Evolutionary conservation across 495 filamentous ascomycete genomes (phyloP), one percentile per base, ranked within the genome.

Genomic region (Pseudevernia furfuracea): DNA sequence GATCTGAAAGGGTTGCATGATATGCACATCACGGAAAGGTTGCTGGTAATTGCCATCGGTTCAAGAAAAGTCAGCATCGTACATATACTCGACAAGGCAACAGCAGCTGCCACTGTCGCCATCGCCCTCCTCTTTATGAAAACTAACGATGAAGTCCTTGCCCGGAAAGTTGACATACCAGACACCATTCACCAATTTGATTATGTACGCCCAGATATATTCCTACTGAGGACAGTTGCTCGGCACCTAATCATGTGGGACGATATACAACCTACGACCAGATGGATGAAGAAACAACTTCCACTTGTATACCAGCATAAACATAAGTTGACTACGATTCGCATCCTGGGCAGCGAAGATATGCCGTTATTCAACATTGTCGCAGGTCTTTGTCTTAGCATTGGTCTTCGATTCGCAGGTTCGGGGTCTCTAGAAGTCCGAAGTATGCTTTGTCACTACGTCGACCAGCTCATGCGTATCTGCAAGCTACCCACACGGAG

Each of bases 81-180:
- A 28, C 92, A 99, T 70, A 84, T 97, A 23, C 82, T 97, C 2
- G 94, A 99, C 68, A 88, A 91, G 69, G 92, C 94, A 32, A 94
- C 90, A 25, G 89, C 94, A 39, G 93, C 87, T 48, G 92, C 94
- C 1, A 91, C 90, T 3, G 81, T 97, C 58, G 92, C 94, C 4
- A 81, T 97, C 58, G 86, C 91, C n/a, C 82, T 97, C 48, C 93
- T 97, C 55, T 99, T 92, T 74, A 95, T 99, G 92, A 97, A 97
- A 73, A 91, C 95, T 0, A 88, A 93, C 62, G 89, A 99, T 70
- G 82, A 87, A 61, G 84, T 85, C n/a, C 79, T 99, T 56, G 95
- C 94, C 6, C 84, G 86, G 61, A 97, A 96, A 77, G 87, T 99
- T 44, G 91, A 97, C 72, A 85, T 97, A 1, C 94, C 95, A 8